These are phyloP conservation scores for Yamadazyma membranifaciens DNA, from an alignment of 1,139 yeast genomes.

Conservation along the genomic window DNA sequence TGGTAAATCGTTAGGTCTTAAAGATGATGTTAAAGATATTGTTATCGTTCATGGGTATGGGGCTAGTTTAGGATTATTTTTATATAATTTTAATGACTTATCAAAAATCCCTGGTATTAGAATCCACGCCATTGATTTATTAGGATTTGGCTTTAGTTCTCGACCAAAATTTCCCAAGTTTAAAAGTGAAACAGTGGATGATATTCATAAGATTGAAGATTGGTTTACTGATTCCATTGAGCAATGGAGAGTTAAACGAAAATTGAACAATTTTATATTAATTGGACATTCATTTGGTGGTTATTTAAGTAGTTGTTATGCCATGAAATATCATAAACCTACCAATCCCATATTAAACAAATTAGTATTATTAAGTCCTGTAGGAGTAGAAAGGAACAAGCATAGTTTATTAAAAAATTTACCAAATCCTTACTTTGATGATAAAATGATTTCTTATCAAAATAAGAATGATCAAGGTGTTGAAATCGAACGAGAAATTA, in stretches of 20 bases:
- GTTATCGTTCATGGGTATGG: slow-evolving; percentile 50
- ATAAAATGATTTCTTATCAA: slow-evolving; percentile 26
- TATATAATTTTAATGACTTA: slow-evolving; percentile 39
- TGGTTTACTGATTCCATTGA: slow-evolving; percentile 84
- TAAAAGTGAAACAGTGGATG: slow-evolving; percentile 27
- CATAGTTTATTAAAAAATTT: slow-evolving; percentile 27
- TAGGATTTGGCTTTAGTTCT: slow-evolving; percentile 46
- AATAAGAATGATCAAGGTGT: slow-evolving; percentile 27
- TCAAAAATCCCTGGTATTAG: slow-evolving; percentile 42
- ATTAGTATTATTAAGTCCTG: slow-evolving; percentile 45
- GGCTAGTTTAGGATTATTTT: slow-evolving; percentile 45
- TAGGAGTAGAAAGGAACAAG: slow-evolving; percentile 42
- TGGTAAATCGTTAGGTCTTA: slow-evolving; percentile 11
- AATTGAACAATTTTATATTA: slow-evolving; percentile 59
- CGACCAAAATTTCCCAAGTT: slow-evolving; percentile 41
- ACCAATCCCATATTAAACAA: slow-evolving; percentile 36
- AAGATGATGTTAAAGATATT: slow-evolving; percentile 25
- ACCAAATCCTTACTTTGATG: slow-evolving; percentile 18
- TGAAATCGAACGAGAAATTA: slow-evolving; percentile 12
- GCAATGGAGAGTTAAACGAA: slow-evolving; percentile 67
- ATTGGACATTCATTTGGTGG: slow-evolving; percentile 96
- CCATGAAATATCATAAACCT: slow-evolving; percentile 54
- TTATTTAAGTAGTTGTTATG: slow-evolving; percentile 75
- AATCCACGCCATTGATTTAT: slow-evolving; percentile 45
- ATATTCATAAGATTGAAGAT: slow-evolving; percentile 53